A percentile compares a stretch with the other conserved stretches of the same genome.
These are phyloP conservation scores for Umbelopsis sp. DNA, from an alignment of 371 early-diverging fungal species.

Conservation along the genomic window DNA sequence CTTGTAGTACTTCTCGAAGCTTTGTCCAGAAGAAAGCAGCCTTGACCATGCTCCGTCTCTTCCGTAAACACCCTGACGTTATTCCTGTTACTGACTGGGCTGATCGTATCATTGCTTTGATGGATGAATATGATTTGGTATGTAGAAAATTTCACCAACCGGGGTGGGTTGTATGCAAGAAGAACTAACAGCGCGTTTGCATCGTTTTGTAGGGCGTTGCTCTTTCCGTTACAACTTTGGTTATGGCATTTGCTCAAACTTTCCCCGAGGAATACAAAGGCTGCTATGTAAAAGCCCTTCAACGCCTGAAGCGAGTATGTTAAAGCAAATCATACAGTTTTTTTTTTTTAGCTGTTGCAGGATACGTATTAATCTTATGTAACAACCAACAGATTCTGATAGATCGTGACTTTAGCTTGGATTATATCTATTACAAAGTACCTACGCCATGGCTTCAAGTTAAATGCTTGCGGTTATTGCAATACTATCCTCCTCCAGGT, in stretches of 20 bases:
- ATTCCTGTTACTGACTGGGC: conserved; percentile 93
- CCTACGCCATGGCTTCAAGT: conserved; percentile 98
- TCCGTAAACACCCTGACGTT: conserved; percentile 88
- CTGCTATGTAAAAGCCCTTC: conserved; percentile 78
- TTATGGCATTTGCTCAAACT: conserved; percentile 87
- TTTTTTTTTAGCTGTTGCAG: too few species aligned
- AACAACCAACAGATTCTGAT: conserved; percentile 73
- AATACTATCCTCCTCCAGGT: conserved; percentile 94
- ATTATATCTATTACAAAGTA: conserved; percentile 96
- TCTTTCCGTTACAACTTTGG: conserved; percentile 80
- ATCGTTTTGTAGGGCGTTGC: conserved; percentile 75
- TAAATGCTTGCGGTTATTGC: conserved; percentile 90
- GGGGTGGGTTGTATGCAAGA: too few species aligned
- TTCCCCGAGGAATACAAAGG: conserved; percentile 80
- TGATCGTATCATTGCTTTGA: conserved; percentile 71
- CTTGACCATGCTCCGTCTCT: conserved; percentile 85
- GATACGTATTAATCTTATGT: neutral
- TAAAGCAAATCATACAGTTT: neutral
- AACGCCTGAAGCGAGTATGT: conserved; percentile 77
- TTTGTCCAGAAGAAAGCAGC: conserved; percentile 98
- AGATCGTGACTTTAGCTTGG: conserved; percentile 79
- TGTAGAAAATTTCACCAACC: conserved; percentile 3
- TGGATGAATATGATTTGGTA: conserved; percentile 91
- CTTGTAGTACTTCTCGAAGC: conserved; percentile 65
- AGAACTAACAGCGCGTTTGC: too few species aligned